Percentiles rank a stretch among this genome's conserved stretches.
phyloP scores from a whole-genome alignment of 305 asterid species.

The Plantago coronopus region DNA sequence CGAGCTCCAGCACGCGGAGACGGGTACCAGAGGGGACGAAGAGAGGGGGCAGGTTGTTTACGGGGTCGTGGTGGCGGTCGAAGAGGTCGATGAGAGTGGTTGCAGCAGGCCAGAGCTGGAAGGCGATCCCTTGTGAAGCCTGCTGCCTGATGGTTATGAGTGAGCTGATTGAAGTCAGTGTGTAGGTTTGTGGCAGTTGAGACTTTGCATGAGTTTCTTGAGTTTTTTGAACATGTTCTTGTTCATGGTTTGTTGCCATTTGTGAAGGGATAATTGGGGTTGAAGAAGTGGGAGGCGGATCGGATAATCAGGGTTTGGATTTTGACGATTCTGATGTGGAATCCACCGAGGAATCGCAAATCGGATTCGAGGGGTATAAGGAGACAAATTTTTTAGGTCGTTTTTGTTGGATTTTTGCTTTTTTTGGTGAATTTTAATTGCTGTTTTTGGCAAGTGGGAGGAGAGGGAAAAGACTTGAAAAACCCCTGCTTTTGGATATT shows the following conservation, averaged over 20 bases:
- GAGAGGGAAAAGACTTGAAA: neutral
- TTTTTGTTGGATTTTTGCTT: neutral
- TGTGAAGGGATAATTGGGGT: constrained; percentile 23
- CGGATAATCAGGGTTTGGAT: constrained; percentile 24
- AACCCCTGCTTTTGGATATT: no score
- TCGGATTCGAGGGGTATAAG: neutral
- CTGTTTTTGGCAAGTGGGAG: constrained; percentile 5
- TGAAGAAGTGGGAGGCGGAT: neutral
- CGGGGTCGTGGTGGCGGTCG: constrained; percentile 35
- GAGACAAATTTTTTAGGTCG: neutral
- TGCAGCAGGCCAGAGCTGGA: constrained; percentile 98
- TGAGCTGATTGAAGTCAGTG: constrained; percentile 47
- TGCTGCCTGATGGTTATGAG: constrained; percentile 48
- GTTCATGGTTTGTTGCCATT: constrained; percentile 23
- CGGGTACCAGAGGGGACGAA: constrained; percentile 22
- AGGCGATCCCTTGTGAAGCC: constrained; percentile 77
- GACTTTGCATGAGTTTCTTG: constrained; percentile 7
- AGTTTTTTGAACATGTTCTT: neutral
- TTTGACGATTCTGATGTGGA: neutral
- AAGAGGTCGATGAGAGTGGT: constrained; percentile 61
- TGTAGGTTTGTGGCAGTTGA: constrained; percentile 26
- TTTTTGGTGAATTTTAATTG: neutral
- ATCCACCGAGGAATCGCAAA: neutral
- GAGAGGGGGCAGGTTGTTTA: constrained; percentile 25
- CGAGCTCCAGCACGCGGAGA: constrained; percentile 75